Evolutionary conservation across 805 yeast genomes (phyloP), one percentile per base, ranked within the genome.

Genomic region (Pichia scutulata): DNA sequence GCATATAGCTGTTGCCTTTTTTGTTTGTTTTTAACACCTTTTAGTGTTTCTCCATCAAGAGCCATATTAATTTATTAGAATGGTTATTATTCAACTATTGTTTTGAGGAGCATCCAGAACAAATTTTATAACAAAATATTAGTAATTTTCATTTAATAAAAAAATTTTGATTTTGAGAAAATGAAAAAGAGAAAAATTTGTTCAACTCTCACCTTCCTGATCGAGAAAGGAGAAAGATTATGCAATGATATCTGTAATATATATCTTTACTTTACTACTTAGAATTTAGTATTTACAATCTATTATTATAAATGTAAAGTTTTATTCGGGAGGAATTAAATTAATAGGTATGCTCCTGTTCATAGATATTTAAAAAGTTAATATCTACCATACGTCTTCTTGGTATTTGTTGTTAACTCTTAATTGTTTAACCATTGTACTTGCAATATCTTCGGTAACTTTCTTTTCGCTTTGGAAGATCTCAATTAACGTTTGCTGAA

Each of bases 311-410:
- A 28, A 28, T 12, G 33, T 28, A 28, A 28, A n/a, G 14, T 28
- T 28, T 13, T 28, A 2, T 3, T 12, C n/a, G 14, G 3, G 37
- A 7, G 16, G n/a, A n/a, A 28, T 9, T 28, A 28, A 28, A 7
- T 16, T 33, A 4, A 33, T n/a, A 16, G 9, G 19, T 33, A 9
- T 4, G 10, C n/a, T 2, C 19, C 10, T 33, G 37, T 33, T n/a
- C 2, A 33, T 33, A 5, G n/a, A 33, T 16, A 33, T 3, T 2
- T 33, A 33, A 26, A 18, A 10, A 18, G 12, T 41, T 12, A 10
- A 25, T 14, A 33, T 4, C 39, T 23, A 92, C 99, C 99, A 92
- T 14, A 92, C 96, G 75, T 92, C 99, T 71, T 93, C 98, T 72
- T 92, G 99, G 68, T 89, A 92, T 69, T 84, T 81, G 65, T 90